These are phyloP conservation scores for Ogataea hybrid DNA, from an alignment of 1,139 yeast species.

Conservation along the genomic window DNA sequence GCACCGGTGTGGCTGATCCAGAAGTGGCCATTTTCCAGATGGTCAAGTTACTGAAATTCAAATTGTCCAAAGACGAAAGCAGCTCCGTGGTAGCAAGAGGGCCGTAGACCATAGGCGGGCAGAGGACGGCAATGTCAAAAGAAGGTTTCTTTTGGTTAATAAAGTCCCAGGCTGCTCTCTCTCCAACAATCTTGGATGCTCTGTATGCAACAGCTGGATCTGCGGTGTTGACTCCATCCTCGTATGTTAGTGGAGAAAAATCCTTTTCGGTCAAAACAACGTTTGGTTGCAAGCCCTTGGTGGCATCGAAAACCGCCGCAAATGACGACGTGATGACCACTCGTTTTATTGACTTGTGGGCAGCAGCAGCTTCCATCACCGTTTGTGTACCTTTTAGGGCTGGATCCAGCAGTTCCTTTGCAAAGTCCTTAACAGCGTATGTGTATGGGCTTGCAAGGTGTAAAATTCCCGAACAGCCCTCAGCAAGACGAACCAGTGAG, in stretches of 20 bases:
- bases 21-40: conserved; percentile 16
- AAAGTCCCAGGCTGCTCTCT: too few relatives aligned
- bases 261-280: conserved; percentile 16
- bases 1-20: conserved; percentile 16
- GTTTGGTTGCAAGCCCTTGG: conserved; percentile 18
- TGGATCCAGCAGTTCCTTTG: conserved; percentile 34
- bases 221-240: conserved; percentile 13
- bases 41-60: conserved; percentile 15
- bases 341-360: conserved; percentile 31
- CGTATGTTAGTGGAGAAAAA: conserved; percentile 18
- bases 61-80: conserved; percentile 7
- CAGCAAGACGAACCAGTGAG: conserved; percentile 4
- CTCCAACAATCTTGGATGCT: too few relatives aligned
- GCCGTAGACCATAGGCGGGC: too few relatives aligned
- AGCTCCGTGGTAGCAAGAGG: conserved; percentile 39
- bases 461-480: conserved; percentile 27
- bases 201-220: too few relatives aligned
- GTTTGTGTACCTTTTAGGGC: conserved; percentile 37
- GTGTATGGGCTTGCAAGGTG: conserved; percentile 43
- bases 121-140: too few relatives aligned
- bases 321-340: conserved; percentile 40
- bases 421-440: conserved; percentile 30
- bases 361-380: conserved; percentile 32
- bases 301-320: conserved; percentile 23
- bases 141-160: too few relatives aligned